Percentiles rank a stretch among this genome's conserved stretches.
Conservation (phyloP, 1,139 yeast genomes). For the Geotrichum europaeum region DNA sequence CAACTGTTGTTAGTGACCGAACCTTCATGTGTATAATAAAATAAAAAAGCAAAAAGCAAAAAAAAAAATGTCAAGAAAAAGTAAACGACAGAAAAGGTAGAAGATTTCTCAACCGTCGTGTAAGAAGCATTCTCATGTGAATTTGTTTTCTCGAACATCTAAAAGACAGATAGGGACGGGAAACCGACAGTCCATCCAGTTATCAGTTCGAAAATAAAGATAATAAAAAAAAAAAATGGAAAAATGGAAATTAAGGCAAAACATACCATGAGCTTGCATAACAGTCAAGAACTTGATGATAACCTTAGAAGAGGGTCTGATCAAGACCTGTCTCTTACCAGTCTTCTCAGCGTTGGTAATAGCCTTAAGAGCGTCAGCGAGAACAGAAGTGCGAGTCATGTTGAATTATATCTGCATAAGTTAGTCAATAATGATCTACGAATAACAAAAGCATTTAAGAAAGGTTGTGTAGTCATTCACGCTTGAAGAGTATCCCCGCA, state of each 20-base stretch:
- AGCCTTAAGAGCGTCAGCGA: constrained; percentile 98
- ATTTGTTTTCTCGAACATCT: constrained; percentile 83
- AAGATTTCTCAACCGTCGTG: constrained; percentile 48
- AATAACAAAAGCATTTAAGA: constrained; percentile 88
- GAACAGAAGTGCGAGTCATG: constrained; percentile 99
- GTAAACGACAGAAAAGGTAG: constrained; percentile 53
- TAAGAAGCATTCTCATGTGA: constrained; percentile 51
- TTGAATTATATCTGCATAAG: constrained; percentile 80
- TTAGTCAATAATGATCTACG: constrained; percentile 69
- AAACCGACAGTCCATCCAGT: constrained; percentile 92
- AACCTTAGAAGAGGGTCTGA: constrained; percentile 99
- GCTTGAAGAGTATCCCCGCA: constrained; percentile 13
- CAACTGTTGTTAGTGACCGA: neutral
- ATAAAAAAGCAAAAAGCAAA: neutral
- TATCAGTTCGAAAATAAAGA: constrained; percentile 50
- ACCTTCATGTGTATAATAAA: neutral
- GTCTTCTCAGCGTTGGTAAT: constrained; percentile 99
- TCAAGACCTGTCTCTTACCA: constrained; percentile 98
- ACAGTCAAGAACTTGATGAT: constrained; percentile 94
- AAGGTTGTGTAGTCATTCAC: constrained; percentile 54
- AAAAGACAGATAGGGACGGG: constrained; percentile 94
- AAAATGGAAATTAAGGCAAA: constrained; percentile 4
- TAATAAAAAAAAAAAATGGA: constrained; percentile 1
- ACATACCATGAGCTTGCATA: constrained; percentile 91
- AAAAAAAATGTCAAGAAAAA: constrained; percentile 57